Evolutionary conservation across 768 basidiomycete genomes (phyloP).

Genomic region (Leccinum truebloodii): DNA sequence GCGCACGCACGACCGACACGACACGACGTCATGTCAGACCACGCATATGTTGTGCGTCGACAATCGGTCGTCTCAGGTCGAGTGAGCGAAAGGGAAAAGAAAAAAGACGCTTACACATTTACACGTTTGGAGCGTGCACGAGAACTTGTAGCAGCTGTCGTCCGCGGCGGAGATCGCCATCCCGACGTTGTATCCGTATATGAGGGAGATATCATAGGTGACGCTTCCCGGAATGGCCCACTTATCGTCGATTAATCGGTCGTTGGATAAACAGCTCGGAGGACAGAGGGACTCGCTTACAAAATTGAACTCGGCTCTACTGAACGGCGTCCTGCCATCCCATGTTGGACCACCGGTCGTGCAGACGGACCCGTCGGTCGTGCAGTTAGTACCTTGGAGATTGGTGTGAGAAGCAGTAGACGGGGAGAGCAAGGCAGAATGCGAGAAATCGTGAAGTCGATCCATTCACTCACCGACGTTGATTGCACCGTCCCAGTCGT

Average conservation of each 20-base stretch:
- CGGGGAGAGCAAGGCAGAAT: not conserved
- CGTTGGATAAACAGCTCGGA: not conserved
- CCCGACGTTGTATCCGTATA: constrained; percentile 26
- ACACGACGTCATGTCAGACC: not conserved
- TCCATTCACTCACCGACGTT: constrained; percentile 16
- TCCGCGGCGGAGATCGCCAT: constrained; percentile 24
- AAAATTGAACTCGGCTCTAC: constrained; percentile 22
- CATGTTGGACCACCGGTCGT: constrained; percentile 25
- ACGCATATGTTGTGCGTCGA: no score
- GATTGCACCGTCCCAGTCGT: constrained; percentile 24
- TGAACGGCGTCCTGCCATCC: constrained; percentile 21
- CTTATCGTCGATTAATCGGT: not conserved
- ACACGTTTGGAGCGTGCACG: constrained; percentile 16
- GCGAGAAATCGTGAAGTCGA: not conserved
- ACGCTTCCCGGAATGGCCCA: constrained; percentile 12
- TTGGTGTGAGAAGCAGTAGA: not conserved
- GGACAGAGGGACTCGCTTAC: constrained; percentile 5
- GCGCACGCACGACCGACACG: not conserved
- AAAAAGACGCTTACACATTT: constrained; percentile 16
- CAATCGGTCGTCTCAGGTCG: no score
- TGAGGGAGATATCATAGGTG: constrained; percentile 25
- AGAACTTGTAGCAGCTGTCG: constrained; percentile 15
- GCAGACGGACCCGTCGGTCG: constrained; percentile 13
- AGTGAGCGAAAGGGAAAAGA: not conserved
- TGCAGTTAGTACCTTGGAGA: constrained; percentile 21